Conservation (phyloP, 495 filamentous ascomycete species). For the Lepidopterella palustris region DNA sequence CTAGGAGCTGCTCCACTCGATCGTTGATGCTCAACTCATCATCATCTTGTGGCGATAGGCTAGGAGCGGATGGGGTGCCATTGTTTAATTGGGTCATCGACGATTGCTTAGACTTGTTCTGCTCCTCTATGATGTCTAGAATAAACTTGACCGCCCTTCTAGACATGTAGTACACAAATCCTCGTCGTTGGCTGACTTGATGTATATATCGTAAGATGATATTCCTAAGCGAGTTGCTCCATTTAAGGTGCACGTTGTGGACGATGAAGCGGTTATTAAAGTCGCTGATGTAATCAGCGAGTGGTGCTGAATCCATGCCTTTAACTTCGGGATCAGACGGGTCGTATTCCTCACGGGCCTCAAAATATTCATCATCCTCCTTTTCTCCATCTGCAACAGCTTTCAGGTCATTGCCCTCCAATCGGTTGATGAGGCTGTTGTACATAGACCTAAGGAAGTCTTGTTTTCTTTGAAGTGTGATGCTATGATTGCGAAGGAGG, state of each 20-base stretch:
- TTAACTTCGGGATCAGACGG: constrained; percentile 36
- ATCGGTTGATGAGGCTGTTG: constrained; percentile 53
- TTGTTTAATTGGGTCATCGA: constrained; percentile 10
- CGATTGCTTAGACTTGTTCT: constrained; percentile 54
- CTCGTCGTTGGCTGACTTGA: constrained; percentile 90
- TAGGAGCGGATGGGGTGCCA: constrained; percentile 7
- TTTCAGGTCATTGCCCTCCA: constrained; percentile 43
- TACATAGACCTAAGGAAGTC: constrained; percentile 72
- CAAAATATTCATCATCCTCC: constrained; percentile 40
- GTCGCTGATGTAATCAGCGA: constrained; percentile 71
- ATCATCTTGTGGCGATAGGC: constrained; percentile 43
- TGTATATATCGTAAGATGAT: constrained; percentile 97
- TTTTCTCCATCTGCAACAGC: constrained; percentile 44
- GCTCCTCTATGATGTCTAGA: constrained; percentile 91
- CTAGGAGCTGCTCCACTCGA: constrained; percentile 79
- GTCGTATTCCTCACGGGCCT: constrained; percentile 45
- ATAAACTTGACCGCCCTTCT: constrained; percentile 96
- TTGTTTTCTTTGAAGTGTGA: constrained; percentile 64
- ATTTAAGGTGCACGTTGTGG: constrained; percentile 95
- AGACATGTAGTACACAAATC: constrained; percentile 97
- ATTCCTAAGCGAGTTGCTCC: constrained; percentile 93
- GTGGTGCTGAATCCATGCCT: constrained; percentile 43
- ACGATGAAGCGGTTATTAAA: constrained; percentile 98
- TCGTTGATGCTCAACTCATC: constrained; percentile 66
- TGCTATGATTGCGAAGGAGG: constrained; percentile 60